Evolutionary conservation across 2,329 filamentous ascomycete species (phyloP).

Genomic region (Microcera coccophila): DNA sequence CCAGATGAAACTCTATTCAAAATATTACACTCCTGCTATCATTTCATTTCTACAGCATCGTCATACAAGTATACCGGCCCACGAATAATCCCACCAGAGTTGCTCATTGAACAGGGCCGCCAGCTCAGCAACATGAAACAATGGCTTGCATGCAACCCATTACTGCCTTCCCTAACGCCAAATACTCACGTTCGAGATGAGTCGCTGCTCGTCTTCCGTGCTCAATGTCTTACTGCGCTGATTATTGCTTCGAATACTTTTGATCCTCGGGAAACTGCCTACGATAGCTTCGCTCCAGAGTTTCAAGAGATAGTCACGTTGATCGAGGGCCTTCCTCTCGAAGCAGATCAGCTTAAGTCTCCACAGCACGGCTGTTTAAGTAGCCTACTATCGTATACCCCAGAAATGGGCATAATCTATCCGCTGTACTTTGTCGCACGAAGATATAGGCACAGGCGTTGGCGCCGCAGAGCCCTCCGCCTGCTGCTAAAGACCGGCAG

Average conservation of each 20-base stretch:
- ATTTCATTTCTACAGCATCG: conserved; percentile 12
- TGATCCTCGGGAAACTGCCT: conserved; percentile 12
- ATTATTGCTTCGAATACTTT: conserved; percentile 9
- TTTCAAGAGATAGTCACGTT: conserved; percentile 17
- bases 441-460: conserved; percentile 14
- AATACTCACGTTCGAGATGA: background rate
- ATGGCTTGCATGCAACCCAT: conserved; percentile 10
- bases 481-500: conserved; percentile 8
- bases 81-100: conserved; percentile 8
- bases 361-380: background rate
- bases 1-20: conserved; percentile 6
- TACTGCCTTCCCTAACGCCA: background rate
- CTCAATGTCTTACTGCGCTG: conserved; percentile 14
- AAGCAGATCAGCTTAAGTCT: fast-evolving
- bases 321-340: background rate
- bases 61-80: conserved; percentile 15
- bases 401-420: conserved; percentile 18
- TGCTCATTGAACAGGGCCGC: conserved; percentile 21
- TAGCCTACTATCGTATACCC: conserved; percentile 5
- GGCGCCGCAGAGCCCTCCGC: conserved; percentile 13
- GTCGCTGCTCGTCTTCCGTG: conserved; percentile 11
- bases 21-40: conserved; percentile 13
- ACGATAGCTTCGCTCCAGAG: conserved; percentile 14
- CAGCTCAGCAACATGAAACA: conserved; percentile 14
- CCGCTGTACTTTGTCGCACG: conserved; percentile 12